A percentile compares a stretch with the other conserved stretches of the same genome.
Conservation (phyloP, 1,284 basidiomycete species). For the Ceratobasidium sp. region DNA sequence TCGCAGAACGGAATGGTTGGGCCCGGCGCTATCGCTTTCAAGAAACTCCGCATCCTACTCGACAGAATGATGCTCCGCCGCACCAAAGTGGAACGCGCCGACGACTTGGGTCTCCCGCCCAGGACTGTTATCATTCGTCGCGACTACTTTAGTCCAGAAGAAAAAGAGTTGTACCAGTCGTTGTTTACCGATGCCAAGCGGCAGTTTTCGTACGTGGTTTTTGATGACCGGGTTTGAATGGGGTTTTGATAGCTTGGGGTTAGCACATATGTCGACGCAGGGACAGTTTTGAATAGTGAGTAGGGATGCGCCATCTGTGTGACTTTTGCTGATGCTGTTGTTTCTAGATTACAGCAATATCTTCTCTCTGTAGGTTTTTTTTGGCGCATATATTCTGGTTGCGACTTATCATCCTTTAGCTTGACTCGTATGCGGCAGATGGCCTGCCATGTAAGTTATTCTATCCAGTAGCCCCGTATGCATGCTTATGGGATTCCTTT, state of each 20-base stretch:
- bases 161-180: conserved; percentile 95
- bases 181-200: conserved; percentile 94
- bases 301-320: conserved; percentile 48
- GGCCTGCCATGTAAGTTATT: conserved; percentile 77
- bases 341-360: conserved; percentile 92
- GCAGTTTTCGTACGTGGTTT: conserved; percentile 71
- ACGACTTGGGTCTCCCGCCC: conserved; percentile 97
- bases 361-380: conserved; percentile 76
- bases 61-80: conserved; percentile 97
- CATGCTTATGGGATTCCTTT: conserved; percentile 52
- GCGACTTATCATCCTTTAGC: conserved; percentile 57
- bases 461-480: not conserved
- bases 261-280: conserved; percentile 88
- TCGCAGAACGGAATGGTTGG: conserved; percentile 71
- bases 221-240: not conserved
- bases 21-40: conserved; percentile 85
- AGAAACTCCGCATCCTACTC: conserved; percentile 89
- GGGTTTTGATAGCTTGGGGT: not conserved
- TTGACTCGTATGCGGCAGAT: conserved; percentile 94
- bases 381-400: not conserved
- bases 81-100: conserved; percentile 92
- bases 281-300: conserved; percentile 92
- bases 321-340: conserved; percentile 43
- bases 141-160: conserved; percentile 96
- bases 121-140: conserved; percentile 89